These are phyloP conservation scores for Epichloe sibirici DNA, from an alignment of 2,329 filamentous ascomycete genomes.

Conservation along the genomic window DNA sequence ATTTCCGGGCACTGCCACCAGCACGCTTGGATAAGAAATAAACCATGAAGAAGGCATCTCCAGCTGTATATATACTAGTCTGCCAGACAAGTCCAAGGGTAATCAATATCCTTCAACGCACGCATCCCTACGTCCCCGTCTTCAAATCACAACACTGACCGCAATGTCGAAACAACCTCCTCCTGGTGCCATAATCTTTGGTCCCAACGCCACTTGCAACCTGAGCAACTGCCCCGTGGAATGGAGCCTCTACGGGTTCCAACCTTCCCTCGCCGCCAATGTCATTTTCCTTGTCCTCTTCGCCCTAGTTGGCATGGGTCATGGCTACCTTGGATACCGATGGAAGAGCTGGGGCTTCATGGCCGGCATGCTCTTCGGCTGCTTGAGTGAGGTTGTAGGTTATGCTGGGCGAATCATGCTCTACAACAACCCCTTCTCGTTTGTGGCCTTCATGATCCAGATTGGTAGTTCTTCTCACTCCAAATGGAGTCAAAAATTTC, in stretches of 20 bases:
- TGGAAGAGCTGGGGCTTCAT: constrained; percentile 38
- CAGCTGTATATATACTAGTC: too few species aligned
- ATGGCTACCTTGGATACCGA: constrained; percentile 31
- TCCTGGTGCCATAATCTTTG: constrained; percentile 23
- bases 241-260: constrained; percentile 40
- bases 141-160: neutral
- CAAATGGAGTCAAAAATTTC: neutral
- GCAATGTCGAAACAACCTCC: constrained; percentile 6
- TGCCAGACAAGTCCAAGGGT: neutral
- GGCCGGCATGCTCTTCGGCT: constrained; percentile 42
- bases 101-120: neutral
- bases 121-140: neutral
- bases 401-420: constrained; percentile 49
- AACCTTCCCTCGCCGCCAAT: constrained; percentile 41
- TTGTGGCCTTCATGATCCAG: constrained; percentile 52
- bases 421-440: constrained; percentile 44
- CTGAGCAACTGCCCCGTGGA: constrained; percentile 34
- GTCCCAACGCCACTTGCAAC: constrained; percentile 32
- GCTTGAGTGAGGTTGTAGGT: constrained; percentile 45
- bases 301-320: constrained; percentile 25
- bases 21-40: too few species aligned
- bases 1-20: too few species aligned
- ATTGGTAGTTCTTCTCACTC: constrained; percentile 31
- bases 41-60: too few species aligned
- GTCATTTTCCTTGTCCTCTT: constrained; percentile 39